A percentile compares a stretch with the other conserved stretches of the same genome.
Evolutionary conservation across 768 basidiomycete genomes (phyloP).

Genomic region (Nevesoporus exiguus): DNA sequence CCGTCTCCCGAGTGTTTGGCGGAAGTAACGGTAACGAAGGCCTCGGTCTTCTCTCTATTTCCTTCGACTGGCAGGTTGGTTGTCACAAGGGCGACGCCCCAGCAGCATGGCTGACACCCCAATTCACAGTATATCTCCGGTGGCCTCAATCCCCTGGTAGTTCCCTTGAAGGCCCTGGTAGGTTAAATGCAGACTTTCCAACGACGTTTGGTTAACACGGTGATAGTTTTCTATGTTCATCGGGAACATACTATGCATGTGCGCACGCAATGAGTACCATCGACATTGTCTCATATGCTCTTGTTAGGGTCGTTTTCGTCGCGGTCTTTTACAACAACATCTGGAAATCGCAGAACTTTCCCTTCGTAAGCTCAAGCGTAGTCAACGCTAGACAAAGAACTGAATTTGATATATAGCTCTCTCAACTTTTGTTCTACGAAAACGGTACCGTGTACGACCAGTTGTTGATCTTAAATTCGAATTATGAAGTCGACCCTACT

Average conservation of each 20-base stretch:
- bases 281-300: neutral
- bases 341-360: conserved; percentile 59
- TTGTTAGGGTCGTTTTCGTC: conserved; percentile 31
- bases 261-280: conserved; percentile 7
- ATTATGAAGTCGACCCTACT: conserved; percentile 38
- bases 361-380: conserved; percentile 38
- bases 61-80: conserved; percentile 56
- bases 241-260: conserved; percentile 54
- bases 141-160: conserved; percentile 44
- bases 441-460: neutral
- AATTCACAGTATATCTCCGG: conserved; percentile 20
- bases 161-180: conserved; percentile 51
- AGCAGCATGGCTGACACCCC: neutral
- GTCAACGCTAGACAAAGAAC: neutral
- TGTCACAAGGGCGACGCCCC: conserved; percentile 1
- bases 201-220: neutral
- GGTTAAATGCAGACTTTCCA: neutral
- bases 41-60: conserved; percentile 55
- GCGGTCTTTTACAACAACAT: conserved; percentile 44
- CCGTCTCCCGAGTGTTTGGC: conserved; percentile 56
- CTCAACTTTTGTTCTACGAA: conserved; percentile 1
- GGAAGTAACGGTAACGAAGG: conserved; percentile 63
- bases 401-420: neutral
- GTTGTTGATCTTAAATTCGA: neutral
- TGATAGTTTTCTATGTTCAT: conserved; percentile 41